These are phyloP conservation scores for Scedosporium dehoogii DNA, from an alignment of 2,329 filamentous ascomycete genomes.

Conservation along the genomic window DNA sequence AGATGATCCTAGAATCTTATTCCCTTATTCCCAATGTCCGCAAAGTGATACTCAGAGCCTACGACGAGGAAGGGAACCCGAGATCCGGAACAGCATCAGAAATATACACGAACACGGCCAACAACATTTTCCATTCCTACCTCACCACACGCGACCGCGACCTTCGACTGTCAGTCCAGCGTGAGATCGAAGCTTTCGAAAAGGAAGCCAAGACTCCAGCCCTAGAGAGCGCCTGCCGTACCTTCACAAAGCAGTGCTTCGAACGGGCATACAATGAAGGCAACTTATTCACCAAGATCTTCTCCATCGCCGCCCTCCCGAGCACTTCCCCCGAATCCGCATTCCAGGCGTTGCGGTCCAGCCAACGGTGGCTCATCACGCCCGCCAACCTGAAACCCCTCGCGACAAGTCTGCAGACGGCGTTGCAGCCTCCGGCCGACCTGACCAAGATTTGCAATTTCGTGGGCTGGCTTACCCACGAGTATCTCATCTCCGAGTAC, in stretches of 20 bases:
- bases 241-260: constrained; percentile 50
- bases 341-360: constrained; percentile 37
- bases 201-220: constrained; percentile 39
- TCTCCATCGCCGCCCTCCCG: constrained; percentile 44
- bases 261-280: constrained; percentile 48
- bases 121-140: constrained; percentile 45
- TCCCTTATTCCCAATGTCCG: constrained; percentile 46
- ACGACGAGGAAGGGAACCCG: constrained; percentile 39
- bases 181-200: constrained; percentile 44
- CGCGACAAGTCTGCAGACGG: constrained; percentile 37
- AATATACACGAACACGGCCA: constrained; percentile 43
- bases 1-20: constrained; percentile 47
- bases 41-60: constrained; percentile 38
- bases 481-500: constrained; percentile 45
- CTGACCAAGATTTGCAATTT: constrained; percentile 43
- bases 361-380: constrained; percentile 41
- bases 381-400: constrained; percentile 44
- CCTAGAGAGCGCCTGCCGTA: constrained; percentile 44
- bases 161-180: constrained; percentile 40
- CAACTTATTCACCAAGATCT: constrained; percentile 43
- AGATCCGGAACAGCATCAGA: constrained; percentile 32
- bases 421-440: constrained; percentile 32
- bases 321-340: constrained; percentile 38
- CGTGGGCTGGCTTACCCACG: constrained; percentile 47
- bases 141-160: constrained; percentile 42